A percentile compares a stretch with the other conserved stretches of the same genome.
Evolutionary conservation across 345 rosid species (phyloP).

Genomic region (Rhodamnia rubescens): DNA sequence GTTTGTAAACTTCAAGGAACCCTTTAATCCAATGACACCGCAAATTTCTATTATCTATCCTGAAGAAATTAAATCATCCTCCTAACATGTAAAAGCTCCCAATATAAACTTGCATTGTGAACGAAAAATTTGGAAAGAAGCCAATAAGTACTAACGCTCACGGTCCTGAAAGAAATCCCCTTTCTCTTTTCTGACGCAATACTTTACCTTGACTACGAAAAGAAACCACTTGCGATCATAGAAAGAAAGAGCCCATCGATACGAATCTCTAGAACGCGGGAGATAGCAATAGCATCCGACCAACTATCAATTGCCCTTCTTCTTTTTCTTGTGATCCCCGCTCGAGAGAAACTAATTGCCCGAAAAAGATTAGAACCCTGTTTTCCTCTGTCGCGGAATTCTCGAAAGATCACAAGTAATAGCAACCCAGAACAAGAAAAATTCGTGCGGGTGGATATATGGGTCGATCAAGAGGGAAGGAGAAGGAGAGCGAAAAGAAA

Average conservation of each 20-base stretch:
- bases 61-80: not conserved
- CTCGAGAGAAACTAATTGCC: not conserved
- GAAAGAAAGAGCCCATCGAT: not conserved
- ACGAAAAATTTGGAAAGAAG: not conserved
- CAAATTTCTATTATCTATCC: not conserved
- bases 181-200: not conserved
- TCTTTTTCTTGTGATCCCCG: not conserved
- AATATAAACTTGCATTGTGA: not conserved
- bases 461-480: not conserved
- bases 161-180: not conserved
- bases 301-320: not conserved
- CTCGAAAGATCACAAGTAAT: not conserved
- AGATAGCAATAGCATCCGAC: not conserved
- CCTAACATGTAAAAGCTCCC: not conserved
- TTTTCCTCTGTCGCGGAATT: not conserved
- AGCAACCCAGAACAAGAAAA: not conserved
- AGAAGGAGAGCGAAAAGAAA: not conserved
- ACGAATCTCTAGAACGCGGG: not conserved
- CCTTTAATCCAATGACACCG: not conserved
- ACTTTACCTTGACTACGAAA: not conserved
- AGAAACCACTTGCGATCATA: not conserved
- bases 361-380: not conserved
- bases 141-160: not conserved
- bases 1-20: not conserved
- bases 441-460: not conserved